Percentiles rank a stretch among this genome's conserved stretches.
These are phyloP conservation scores for Multifurca ochricompacta DNA, from an alignment of 768 basidiomycete species.

Conservation along the genomic window DNA sequence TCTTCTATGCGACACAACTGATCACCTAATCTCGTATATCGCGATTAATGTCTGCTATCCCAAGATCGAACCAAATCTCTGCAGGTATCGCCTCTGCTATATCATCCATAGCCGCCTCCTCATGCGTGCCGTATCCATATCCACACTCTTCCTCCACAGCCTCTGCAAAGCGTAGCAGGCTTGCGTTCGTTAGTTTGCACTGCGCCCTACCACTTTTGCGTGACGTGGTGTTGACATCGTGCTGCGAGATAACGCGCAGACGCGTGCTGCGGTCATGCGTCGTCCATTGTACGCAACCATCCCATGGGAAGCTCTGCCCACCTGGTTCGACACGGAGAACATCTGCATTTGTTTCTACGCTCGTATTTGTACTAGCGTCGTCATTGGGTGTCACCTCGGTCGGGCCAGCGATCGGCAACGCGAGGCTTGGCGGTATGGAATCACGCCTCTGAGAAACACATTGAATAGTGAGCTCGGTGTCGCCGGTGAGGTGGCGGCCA, in stretches of 20 bases:
- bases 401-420: not conserved
- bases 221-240: not conserved
- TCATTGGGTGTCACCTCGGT: not conserved
- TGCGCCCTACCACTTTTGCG: not conserved
- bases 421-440: not conserved
- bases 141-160: not conserved
- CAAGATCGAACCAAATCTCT: not conserved
- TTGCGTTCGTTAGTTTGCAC: conserved; percentile 11
- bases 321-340: not conserved
- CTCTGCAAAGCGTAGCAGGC: not conserved
- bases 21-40: not conserved
- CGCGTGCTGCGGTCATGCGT: not conserved
- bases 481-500: not conserved
- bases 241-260: not conserved
- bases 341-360: not conserved
- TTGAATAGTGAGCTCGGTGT: not conserved
- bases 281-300: not conserved
- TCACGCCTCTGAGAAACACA: not conserved
- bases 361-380: not conserved
- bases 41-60: not conserved
- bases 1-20: not conserved
- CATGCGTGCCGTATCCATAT: not conserved
- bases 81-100: not conserved
- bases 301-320: not conserved
- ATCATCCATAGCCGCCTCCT: not conserved